phyloP scores from a whole-genome alignment of 495 filamentous ascomycete genomes.

The Hyaloscypha variabilis region DNA sequence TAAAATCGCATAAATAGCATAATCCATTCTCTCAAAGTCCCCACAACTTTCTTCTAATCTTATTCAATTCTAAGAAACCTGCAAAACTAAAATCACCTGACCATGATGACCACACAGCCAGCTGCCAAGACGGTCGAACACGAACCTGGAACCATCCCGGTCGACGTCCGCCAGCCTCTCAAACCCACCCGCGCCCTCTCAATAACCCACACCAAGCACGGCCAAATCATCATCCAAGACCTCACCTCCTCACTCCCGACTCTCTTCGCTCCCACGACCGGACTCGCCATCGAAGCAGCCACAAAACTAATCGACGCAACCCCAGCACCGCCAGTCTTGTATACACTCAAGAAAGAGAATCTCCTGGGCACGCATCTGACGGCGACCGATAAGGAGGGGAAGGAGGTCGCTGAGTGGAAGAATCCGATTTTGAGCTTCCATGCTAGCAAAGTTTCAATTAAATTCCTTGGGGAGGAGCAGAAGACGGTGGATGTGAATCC shows the following conservation, averaged over 20 bases:
- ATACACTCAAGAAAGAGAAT: slow-evolving; percentile 8
- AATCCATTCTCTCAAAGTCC: neutral
- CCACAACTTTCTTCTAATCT: neutral
- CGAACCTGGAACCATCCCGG: neutral
- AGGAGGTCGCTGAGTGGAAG: slow-evolving; percentile 8
- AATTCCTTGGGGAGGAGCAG: neutral
- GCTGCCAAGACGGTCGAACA: neutral
- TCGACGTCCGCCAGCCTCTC: neutral
- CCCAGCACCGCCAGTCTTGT: neutral
- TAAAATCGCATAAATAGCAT: neutral
- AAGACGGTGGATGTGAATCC: neutral
- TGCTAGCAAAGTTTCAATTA: neutral
- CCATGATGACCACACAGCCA: neutral
- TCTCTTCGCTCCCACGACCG: slow-evolving; percentile 1
- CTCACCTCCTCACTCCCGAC: neutral
- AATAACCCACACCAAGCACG: slow-evolving; percentile 6
- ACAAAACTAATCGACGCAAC: neutral
- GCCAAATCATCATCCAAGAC: neutral
- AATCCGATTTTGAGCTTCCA: neutral
- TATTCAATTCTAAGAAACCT: too few species aligned
- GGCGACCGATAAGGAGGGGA: neutral
- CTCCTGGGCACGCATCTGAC: slow-evolving; percentile 2
- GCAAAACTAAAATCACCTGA: neutral
- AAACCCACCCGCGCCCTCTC: slow-evolving; percentile 1
- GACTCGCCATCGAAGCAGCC: neutral